A percentile compares a stretch with the other conserved stretches of the same genome.
These are phyloP conservation scores for Isochrysis galbana DNA, from an alignment of 78 protist genomes.

Conservation along the genomic window DNA sequence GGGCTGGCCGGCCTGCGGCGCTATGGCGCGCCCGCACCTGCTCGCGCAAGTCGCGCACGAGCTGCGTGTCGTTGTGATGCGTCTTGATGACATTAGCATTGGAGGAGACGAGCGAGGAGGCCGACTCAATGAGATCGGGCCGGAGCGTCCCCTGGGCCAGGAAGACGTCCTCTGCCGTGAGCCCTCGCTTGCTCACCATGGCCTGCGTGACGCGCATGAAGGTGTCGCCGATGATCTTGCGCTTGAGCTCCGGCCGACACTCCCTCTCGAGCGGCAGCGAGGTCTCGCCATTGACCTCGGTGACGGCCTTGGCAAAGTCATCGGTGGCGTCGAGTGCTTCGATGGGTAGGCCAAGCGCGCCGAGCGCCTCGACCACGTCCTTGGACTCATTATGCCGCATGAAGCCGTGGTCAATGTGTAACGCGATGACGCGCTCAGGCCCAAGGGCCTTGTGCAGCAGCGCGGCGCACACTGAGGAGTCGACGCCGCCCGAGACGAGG, in stretches of 20 bases:
- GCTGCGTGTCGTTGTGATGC: constrained; percentile 93
- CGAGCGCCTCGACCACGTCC: constrained; percentile 58
- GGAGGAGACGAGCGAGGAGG: constrained; percentile 57
- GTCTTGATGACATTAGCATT: constrained; percentile 91
- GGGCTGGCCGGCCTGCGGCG: too few species aligned
- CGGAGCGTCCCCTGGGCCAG: constrained; percentile 86
- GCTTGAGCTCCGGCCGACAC: constrained; percentile 82
- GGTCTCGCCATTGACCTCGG: not conserved
- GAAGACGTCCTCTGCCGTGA: constrained; percentile 17
- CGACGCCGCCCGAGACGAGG: constrained; percentile 94
- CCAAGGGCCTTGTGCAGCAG: constrained; percentile 86
- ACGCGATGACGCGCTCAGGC: constrained; percentile 53
- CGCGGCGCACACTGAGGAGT: constrained; percentile 92
- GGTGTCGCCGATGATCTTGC: constrained; percentile 95
- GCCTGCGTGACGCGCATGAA: constrained; percentile 72
- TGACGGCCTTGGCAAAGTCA: not conserved
- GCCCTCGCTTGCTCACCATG: not conserved
- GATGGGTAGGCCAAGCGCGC: constrained; percentile 49
- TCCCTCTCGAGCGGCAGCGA: not conserved
- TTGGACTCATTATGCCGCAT: constrained; percentile 77
- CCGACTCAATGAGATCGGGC: constrained; percentile 94
- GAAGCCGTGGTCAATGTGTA: constrained; percentile 90
- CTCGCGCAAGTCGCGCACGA: constrained; percentile 79
- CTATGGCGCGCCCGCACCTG: too few species aligned
- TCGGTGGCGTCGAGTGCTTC: constrained; percentile 24